Base-by-base conservation (phyloP, 331 rosid genomes). In the Quercus lobata region DNA sequence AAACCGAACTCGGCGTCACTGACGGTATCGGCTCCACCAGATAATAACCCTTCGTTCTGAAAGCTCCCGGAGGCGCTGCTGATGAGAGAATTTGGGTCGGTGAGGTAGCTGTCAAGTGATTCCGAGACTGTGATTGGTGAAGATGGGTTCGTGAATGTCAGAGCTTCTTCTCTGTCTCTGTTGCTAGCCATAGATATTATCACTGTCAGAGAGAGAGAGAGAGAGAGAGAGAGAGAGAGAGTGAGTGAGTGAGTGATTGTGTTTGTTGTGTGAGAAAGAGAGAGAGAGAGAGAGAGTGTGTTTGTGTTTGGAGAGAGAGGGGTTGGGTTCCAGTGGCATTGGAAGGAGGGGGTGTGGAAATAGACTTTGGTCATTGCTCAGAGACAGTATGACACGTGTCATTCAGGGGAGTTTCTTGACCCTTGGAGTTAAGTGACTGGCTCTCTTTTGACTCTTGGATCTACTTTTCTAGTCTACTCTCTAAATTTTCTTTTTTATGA, bases 21-120 rank as follows among this genome's bases (percentile, higher is more conserved):
- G 12, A 8, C 12, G 9, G 46, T 65, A 58, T 34, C 4, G 7
- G 69, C 68, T 21, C 52, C 86, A 2, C 62, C 81, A 0, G 80
- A 77, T 55, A 92, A 88, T 2, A 90, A 68, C 4, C 91, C 91
- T 12, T 92, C 97, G 88, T 88, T 92, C 88, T 90, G 94, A 82
- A 94, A 94, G 82, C 98, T 94, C 18, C 98, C 94, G 18, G 97
- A 90, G 60, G 97, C 91, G 71, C 94, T 90, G 8, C 86, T 86
- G 75, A 79, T 57, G 73, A 76, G 77, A 71, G 89, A 78, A 76
- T 80, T 83, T 2, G 97, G 96, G 84, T 94, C 97, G 49, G 86
- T 18, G 58, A 90, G 92, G 73, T 81, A 94, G 55, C 90, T 87
- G 53, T 92, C 97, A 5, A 87, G 88, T 15, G 89, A 89, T 84